Percentiles rank a stretch among this genome's conserved stretches.
phyloP scores from a whole-genome alignment of 148 eudicot species.

The Silene uniflora region DNA sequence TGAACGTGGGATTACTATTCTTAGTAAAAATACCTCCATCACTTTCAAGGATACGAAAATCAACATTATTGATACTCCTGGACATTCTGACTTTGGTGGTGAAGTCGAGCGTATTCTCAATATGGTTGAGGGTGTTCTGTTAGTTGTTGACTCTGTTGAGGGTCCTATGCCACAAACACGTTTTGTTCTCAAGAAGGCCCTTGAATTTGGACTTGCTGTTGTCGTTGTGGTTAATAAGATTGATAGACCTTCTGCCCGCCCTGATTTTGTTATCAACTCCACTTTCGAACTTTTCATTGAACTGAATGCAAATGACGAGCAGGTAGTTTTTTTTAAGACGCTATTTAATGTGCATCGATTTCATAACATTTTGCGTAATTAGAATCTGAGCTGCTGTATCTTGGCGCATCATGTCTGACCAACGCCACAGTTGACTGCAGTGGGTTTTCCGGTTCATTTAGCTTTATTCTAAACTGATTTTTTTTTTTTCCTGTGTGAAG shows the following conservation, averaged over 20 bases:
- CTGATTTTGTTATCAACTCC: constrained; percentile 87
- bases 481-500: constrained; percentile 38
- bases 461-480: neutral
- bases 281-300: constrained; percentile 97
- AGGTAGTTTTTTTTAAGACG: constrained; percentile 41
- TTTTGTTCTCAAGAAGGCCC: constrained; percentile 93
- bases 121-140: constrained; percentile 97
- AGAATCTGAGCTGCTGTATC: neutral
- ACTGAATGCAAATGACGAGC: constrained; percentile 91
- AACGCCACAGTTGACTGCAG: neutral
- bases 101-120: constrained; percentile 98
- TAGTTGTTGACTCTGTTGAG: constrained; percentile 99
- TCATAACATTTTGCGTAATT: neutral
- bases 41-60: constrained; percentile 81
- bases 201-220: constrained; percentile 97
- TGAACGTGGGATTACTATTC: constrained; percentile 96
- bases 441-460: neutral
- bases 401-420: neutral
- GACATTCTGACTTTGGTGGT: constrained; percentile 99
- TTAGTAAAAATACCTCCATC: constrained; percentile 95
- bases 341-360: neutral
- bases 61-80: constrained; percentile 97
- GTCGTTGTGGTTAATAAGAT: constrained; percentile 95
- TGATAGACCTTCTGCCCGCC: constrained; percentile 96
- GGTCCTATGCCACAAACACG: constrained; percentile 99